Percentiles rank a stretch among this genome's conserved stretches.
Evolutionary conservation across 768 basidiomycete species (phyloP).

Genomic region (Tulasnella sp.): DNA sequence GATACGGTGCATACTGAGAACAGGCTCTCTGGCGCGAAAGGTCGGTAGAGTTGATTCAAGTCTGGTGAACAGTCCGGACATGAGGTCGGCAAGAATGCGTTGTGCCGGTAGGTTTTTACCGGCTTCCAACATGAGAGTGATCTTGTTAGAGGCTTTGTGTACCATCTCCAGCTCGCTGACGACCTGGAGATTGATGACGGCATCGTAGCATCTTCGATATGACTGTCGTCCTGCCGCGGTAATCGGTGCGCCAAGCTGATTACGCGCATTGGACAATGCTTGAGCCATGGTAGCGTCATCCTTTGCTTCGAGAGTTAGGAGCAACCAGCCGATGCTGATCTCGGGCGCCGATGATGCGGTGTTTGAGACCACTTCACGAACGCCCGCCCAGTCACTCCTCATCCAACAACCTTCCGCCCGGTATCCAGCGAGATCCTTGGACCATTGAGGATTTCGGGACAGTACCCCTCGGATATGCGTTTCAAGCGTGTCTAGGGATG

Average conservation of each 20-base stretch:
- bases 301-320: conserved; percentile 63
- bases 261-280: conserved; percentile 53
- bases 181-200: conserved; percentile 72
- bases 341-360: conserved; percentile 42
- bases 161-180: conserved; percentile 71
- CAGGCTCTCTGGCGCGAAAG: conserved; percentile 77
- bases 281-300: conserved; percentile 36
- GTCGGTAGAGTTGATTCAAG: conserved; percentile 73
- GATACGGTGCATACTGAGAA: conserved; percentile 80
- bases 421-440: conserved; percentile 60
- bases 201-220: conserved; percentile 80
- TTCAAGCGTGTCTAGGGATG: conserved; percentile 67
- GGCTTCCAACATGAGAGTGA: conserved; percentile 2
- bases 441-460: conserved; percentile 77
- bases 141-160: conserved; percentile 24
- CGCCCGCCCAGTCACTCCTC: conserved; percentile 85
- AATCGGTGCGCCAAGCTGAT: conserved; percentile 66
- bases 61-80: conserved; percentile 44
- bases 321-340: conserved; percentile 62
- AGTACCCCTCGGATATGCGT: conserved; percentile 91
- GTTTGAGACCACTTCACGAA: conserved; percentile 42
- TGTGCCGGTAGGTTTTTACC: conserved; percentile 2
- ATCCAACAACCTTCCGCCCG: conserved; percentile 94
- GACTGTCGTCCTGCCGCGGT: conserved; percentile 67
- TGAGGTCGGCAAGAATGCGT: conserved; percentile 26